Evolutionary conservation across 2,329 filamentous ascomycete species (phyloP), one percentile per base, ranked within the genome.

Genomic region (Teratosphaeria zuluensis): DNA sequence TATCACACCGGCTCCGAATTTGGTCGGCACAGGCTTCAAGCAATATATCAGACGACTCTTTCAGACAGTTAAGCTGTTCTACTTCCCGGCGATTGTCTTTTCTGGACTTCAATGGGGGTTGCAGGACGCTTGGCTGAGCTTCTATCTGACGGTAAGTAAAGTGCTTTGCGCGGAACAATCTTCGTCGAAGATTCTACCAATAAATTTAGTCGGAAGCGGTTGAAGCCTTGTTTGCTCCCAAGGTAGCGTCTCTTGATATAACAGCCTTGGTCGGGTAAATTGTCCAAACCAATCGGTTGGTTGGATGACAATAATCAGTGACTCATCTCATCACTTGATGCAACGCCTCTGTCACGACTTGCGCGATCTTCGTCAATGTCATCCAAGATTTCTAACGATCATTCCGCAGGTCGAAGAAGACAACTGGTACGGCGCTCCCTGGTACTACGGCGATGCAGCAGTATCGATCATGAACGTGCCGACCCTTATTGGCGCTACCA

Each of bases 391-490:
- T 21, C 42, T 48, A n/a, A 48, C 42, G 2, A 21, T 48, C 42
- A 19, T n/a, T 11, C 1, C 16, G n/a, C 42, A 48, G 42, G 42
- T 48, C 1, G 76, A 83, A 65, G 79, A 84, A 63, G 80, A 82
- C 61, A 78, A 78, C 62, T 84, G 80, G 78, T 78, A 77, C 30
- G 76, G 71, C 0, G 69, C 73, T 9, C 82, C 82, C 0, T 84
- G 79, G 76, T 78, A 81, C 67, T 84, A 84, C 66, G 74, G 70
- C 38, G 76, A 81, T 58, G 76, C 77, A 1, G 76, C 76, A 1
- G 78, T 81, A 3, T 81, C 80, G 1, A 78, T 84, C 56, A 83
- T 84, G 80, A 82, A 82, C 60, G 72, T 84, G 1, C 81, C 82
- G 0, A 81, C 77, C 3, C 66, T 82, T 1, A 79, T 82, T 55